Conservation (phyloP, 495 filamentous ascomycete genomes). For the Annulohypoxylon stygium region DNA sequence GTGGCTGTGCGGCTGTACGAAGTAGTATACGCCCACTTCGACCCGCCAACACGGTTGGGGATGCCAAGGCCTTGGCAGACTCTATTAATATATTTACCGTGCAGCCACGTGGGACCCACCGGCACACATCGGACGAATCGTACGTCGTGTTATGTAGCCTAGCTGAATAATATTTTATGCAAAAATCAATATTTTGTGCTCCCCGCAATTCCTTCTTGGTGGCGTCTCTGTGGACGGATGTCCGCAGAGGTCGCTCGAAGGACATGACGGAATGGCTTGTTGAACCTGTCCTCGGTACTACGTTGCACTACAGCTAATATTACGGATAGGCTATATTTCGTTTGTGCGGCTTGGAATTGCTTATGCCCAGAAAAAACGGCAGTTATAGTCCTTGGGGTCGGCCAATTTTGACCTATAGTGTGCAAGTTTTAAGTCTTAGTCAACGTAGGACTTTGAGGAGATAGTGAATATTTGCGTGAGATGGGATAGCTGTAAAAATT, state of each 20-base stretch:
- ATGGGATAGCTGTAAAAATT: neutral
- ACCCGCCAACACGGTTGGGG: constrained; percentile 30
- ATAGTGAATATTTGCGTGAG: neutral
- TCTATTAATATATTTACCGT: constrained; percentile 34
- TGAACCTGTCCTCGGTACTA: neutral
- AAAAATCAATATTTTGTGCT: neutral
- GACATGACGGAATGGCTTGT: constrained; percentile 1
- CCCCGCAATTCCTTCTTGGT: neutral
- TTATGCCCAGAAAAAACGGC: neutral
- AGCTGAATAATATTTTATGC: neutral
- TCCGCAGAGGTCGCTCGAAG: neutral
- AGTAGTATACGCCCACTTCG: constrained; percentile 9
- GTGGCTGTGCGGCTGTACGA: constrained; percentile 34
- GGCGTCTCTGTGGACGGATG: constrained; percentile 2
- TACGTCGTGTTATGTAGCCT: neutral
- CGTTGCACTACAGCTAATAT: neutral
- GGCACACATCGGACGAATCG: neutral
- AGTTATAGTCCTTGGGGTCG: neutral
- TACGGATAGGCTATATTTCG: neutral
- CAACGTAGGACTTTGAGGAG: neutral
- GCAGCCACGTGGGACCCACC: constrained; percentile 23
- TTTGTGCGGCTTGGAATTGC: neutral
- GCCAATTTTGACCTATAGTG: neutral
- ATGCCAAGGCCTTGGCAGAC: constrained; percentile 36
- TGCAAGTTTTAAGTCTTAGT: neutral